Evolutionary conservation across 176 grass and related monocot species (phyloP), one percentile per base, ranked within the genome.

Genomic region (Bonia amplexicaulis): DNA sequence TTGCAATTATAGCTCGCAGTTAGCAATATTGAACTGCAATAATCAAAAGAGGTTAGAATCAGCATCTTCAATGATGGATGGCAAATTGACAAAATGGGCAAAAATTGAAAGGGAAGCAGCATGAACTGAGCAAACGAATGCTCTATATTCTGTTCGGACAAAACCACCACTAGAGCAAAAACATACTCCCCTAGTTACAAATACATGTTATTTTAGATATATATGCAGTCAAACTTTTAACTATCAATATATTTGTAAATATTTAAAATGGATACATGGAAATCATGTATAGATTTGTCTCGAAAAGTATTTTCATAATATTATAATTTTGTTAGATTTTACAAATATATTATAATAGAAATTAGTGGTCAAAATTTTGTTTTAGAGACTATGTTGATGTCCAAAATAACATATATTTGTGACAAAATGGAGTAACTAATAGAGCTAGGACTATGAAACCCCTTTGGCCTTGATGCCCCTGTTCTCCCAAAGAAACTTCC

Each of bases 401-500:
- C 4, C 35, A 37, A 37, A 37, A 37, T 3, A 37, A 37, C 4
- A 37, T 37, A 5, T 37, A 37, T 37, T 31, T 37, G 35, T 37
- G 35, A 37, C 4, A 4, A 4, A 4, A 37, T 37, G 35, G 3
- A 37, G 35, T 37, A 9, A 9, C 58, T 35, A 47, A 80, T 66
- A 66, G 26, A 51, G 27, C 41, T 66, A 8, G 20, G 42, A 51
- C 19, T 79, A n/a, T 9, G 3, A 58, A 79, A 54, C 54, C 23
- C 79, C 31, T 26, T 81, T 70, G 65, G 26, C 35, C 49, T 70
- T 5, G 9, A 82, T 12, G 27, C 16, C 35, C 66, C 54, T 31
- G 39, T 71, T 59, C 48, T 82, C 51, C 66, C 31, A 58, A 27
- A 25, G 54, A 80, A 67, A 81, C 79, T 41, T 80, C 26, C 40